phyloP scores from a whole-genome alignment of 208 protist species.

The Leishmania turanica region DNA sequence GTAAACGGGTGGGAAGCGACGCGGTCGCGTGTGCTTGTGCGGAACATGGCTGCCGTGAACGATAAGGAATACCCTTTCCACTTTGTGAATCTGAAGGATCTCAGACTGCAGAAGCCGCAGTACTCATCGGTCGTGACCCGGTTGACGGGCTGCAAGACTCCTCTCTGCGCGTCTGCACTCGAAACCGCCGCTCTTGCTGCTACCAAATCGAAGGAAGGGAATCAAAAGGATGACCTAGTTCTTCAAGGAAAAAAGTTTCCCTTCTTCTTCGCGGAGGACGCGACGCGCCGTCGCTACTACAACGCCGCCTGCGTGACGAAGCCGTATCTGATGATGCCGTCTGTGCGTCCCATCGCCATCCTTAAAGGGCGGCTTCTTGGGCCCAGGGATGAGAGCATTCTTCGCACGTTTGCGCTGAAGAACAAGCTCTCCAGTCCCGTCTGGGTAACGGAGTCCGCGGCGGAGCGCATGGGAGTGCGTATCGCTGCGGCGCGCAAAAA shows the following conservation, averaged over 20 bases:
- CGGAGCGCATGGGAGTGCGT: conserved; percentile 61
- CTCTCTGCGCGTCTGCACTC: conserved; percentile 36
- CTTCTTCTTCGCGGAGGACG: conserved; percentile 87
- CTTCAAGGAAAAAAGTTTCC: conserved; percentile 2
- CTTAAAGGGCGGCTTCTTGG: conserved; percentile 79
- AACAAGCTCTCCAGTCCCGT: conserved; percentile 89
- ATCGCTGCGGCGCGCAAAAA: conserved; percentile 59
- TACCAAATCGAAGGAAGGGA: conserved; percentile 1
- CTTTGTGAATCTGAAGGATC: conserved; percentile 87
- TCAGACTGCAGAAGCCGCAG: conserved; percentile 59
- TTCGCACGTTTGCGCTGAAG: conserved; percentile 77
- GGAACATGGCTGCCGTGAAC: conserved; percentile 82
- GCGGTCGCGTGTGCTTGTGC: conserved; percentile 77
- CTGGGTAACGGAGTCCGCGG: conserved; percentile 71
- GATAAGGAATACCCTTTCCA: conserved; percentile 76
- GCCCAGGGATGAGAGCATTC: conserved; percentile 73
- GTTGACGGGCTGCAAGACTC: conserved; percentile 23
- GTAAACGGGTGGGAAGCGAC: conserved; percentile 90
- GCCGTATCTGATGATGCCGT: conserved; percentile 77
- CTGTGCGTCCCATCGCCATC: conserved; percentile 81
- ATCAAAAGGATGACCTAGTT: conserved; percentile 1
- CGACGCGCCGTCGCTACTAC: conserved; percentile 84
- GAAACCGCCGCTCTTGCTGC: background rate
- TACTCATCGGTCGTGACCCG: conserved; percentile 32
- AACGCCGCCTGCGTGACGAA: conserved; percentile 77